Conservation (phyloP, 208 protist genomes). For the Vickermania spadyakhi region DNA sequence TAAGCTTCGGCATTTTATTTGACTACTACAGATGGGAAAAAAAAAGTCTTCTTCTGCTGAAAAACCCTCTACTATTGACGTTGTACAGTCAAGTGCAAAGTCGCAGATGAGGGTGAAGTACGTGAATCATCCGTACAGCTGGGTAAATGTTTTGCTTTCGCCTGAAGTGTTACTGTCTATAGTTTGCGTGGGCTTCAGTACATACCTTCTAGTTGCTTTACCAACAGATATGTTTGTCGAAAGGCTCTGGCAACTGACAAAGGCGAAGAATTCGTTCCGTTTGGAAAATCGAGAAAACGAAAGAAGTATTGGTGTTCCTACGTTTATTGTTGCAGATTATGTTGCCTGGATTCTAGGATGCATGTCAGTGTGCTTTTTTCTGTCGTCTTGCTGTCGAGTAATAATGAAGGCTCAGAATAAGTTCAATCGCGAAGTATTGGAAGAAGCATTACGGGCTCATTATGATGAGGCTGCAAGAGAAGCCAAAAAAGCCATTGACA, state of each 20-base stretch:
- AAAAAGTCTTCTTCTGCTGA: not conserved
- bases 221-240: not conserved
- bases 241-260: not conserved
- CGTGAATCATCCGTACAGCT: not conserved
- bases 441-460: slow-evolving; percentile 9
- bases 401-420: not conserved
- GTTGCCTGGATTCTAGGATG: not conserved
- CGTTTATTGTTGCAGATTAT: not conserved
- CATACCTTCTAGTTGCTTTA: not conserved
- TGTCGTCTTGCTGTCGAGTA: not conserved
- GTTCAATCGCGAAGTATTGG: not conserved
- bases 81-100: not conserved
- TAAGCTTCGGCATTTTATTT: too few species aligned
- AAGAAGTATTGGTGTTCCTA: not conserved
- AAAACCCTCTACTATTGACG: not conserved
- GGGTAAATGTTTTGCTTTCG: not conserved
- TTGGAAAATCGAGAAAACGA: not conserved
- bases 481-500: slow-evolving; percentile 3
- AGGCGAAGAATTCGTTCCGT: not conserved
- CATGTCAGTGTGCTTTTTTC: slow-evolving; percentile 1
- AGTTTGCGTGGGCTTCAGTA: not conserved
- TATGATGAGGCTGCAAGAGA: slow-evolving; percentile 7
- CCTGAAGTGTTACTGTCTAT: not conserved
- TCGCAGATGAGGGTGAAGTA: not conserved
- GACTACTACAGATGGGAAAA: not conserved